Conservation (phyloP, 78 protist genomes). For the Protostelium mycophagum region DNA sequence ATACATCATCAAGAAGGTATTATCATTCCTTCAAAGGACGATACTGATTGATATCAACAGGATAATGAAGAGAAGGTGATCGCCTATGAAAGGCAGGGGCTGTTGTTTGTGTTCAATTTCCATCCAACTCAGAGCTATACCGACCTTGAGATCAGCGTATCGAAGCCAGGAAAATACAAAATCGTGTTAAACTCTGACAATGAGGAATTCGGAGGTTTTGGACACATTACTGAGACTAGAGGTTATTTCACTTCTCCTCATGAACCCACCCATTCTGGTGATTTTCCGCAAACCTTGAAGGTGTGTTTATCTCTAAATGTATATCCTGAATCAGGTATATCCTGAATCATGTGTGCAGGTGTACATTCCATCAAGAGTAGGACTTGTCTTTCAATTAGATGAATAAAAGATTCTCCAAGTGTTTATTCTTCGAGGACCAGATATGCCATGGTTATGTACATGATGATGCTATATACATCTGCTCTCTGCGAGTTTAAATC, state of each 20-base stretch:
- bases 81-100: constrained; percentile 71
- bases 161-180: constrained; percentile 23
- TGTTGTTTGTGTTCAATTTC: constrained; percentile 80
- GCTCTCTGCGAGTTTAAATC: neutral
- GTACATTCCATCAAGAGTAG: constrained; percentile 57
- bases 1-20: constrained; percentile 15
- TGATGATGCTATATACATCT: neutral
- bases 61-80: constrained; percentile 84
- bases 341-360: too few species aligned
- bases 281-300: constrained; percentile 39
- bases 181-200: constrained; percentile 39
- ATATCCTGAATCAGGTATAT: too few species aligned
- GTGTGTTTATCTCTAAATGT: constrained; percentile 9
- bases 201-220: constrained; percentile 45
- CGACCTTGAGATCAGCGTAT: constrained; percentile 67
- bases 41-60: constrained; percentile 18
- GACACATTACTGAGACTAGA: neutral
- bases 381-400: constrained; percentile 19
- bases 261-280: constrained; percentile 16
- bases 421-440: neutral
- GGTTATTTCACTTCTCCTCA: constrained; percentile 8
- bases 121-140: constrained; percentile 59
- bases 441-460: neutral
- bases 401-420: neutral
- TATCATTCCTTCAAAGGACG: neutral